A percentile compares a stretch with the other conserved stretches of the same genome.
Evolutionary conservation across 257 asterid species (phyloP).

Genomic region (Knoxia roxburghii): DNA sequence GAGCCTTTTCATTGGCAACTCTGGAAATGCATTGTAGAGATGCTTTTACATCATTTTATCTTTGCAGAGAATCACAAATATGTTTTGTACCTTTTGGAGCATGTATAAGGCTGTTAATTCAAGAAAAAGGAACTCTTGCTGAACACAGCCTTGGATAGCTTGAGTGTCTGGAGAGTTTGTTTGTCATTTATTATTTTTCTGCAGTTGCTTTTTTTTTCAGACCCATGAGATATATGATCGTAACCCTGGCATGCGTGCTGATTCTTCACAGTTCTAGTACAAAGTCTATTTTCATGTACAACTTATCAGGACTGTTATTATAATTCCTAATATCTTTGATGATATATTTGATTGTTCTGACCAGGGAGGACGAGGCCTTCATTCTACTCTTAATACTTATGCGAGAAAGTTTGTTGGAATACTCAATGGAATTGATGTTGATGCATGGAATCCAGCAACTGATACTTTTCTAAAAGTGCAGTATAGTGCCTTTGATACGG

Average conservation of each 20-base stretch:
- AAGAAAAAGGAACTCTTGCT: not conserved
- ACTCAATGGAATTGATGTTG: constrained; percentile 91
- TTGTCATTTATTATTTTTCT: not conserved
- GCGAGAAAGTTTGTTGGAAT: constrained; percentile 83
- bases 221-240: not conserved
- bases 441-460: constrained; percentile 90
- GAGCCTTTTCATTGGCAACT: not conserved
- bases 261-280: not conserved
- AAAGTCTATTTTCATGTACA: not conserved
- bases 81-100: not conserved
- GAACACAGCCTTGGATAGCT: not conserved
- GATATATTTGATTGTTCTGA: constrained; percentile 21
- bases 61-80: not conserved
- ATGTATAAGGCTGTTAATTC: not conserved
- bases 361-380: constrained; percentile 88
- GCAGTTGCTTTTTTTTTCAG: not conserved
- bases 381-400: constrained; percentile 64
- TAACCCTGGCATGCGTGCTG: not conserved
- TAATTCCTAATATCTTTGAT: not conserved
- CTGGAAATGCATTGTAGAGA: not conserved
- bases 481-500: constrained; percentile 60
- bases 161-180: not conserved
- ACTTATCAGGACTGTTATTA: not conserved
- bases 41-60: not conserved
- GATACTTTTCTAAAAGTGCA: constrained; percentile 72